Conservation (phyloP, 805 yeast genomes). For the Lipomyces lipofer region DNA sequence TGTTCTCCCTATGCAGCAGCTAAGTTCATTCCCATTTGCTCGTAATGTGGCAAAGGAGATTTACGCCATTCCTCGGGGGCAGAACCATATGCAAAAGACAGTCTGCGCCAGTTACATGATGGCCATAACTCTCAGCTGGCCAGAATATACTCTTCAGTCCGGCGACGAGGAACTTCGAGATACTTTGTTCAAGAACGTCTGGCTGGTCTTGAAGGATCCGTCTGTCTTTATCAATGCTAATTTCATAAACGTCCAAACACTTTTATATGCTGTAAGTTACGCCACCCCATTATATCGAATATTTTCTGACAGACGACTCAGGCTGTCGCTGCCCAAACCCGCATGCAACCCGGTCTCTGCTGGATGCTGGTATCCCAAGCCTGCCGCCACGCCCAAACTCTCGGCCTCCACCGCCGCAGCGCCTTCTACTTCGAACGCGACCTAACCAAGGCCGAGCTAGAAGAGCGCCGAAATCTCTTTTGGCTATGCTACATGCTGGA, state of each 20-base stretch:
- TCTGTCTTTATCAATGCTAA: slow-evolving; percentile 12
- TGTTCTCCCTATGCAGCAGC: slow-evolving; percentile 6
- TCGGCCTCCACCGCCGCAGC: slow-evolving; percentile 19
- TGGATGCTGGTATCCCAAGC: slow-evolving; percentile 17
- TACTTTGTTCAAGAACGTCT: slow-evolving; percentile 11
- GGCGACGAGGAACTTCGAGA: slow-evolving; percentile 4
- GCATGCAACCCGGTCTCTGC: slow-evolving; percentile 17
- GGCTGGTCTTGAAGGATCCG: slow-evolving; percentile 14
- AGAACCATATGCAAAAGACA: slow-evolving; percentile 7
- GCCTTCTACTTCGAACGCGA: slow-evolving; percentile 17
- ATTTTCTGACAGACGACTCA: no score
- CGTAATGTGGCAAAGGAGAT: slow-evolving; percentile 6
- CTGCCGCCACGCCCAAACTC: slow-evolving; percentile 11
- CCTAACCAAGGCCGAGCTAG: slow-evolving; percentile 7
- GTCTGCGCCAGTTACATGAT: slow-evolving; percentile 17
- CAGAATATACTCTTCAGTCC: slow-evolving; percentile 3
- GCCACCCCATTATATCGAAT: no score
- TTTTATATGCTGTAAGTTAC: slow-evolving; percentile 2
- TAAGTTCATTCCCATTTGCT: slow-evolving; percentile 11
- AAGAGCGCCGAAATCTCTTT: slow-evolving; percentile 12
- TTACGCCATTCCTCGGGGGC: slow-evolving; percentile 2
- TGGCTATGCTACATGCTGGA: slow-evolving; percentile 13
- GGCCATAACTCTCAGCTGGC: slow-evolving; percentile 1
- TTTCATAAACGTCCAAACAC: slow-evolving; percentile 15
- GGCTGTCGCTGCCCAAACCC: not conserved